A percentile compares a stretch with the other conserved stretches of the same genome.
Conservation (phyloP, 495 filamentous ascomycete genomes). For the Penicillium ochrochloron region DNA sequence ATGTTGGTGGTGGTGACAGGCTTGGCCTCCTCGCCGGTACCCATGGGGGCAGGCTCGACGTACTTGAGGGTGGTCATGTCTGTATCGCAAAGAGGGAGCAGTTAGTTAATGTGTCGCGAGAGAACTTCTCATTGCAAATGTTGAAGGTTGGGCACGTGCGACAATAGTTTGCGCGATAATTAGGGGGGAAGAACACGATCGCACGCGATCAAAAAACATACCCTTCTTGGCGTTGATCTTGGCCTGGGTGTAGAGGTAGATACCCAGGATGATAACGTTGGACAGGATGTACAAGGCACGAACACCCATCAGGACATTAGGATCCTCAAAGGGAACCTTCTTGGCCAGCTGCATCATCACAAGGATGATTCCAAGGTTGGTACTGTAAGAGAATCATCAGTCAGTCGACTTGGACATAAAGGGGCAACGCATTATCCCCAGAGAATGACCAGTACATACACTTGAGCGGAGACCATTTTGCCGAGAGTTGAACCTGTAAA, state of each 20-base stretch:
- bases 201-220: conserved; percentile 47
- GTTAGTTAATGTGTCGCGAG: background rate
- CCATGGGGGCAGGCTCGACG: conserved; percentile 91
- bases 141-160: conserved; percentile 1
- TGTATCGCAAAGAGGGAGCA: conserved; percentile 38
- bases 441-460: conserved; percentile 34
- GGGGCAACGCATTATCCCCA: background rate
- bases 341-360: conserved; percentile 98
- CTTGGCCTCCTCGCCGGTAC: conserved; percentile 88
- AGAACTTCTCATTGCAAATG: background rate
- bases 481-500: conserved; percentile 22
- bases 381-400: conserved; percentile 55
- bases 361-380: conserved; percentile 91
- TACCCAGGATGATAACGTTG: conserved; percentile 81
- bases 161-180: background rate
- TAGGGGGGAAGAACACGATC: background rate
- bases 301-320: conserved; percentile 79
- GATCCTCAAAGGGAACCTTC: conserved; percentile 93
- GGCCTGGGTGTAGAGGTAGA: conserved; percentile 82
- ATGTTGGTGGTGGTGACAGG: conserved; percentile 94
- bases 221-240: conserved; percentile 95
- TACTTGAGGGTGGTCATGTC: conserved; percentile 98
- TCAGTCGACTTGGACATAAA: conserved; percentile 1
- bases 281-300: conserved; percentile 83
- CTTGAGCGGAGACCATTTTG: conserved; percentile 56